A percentile compares a stretch with the other conserved stretches of the same genome.
These are phyloP conservation scores for Beauveria bassiana DNA, from an alignment of 2,329 filamentous ascomycete species.

Conservation along the genomic window DNA sequence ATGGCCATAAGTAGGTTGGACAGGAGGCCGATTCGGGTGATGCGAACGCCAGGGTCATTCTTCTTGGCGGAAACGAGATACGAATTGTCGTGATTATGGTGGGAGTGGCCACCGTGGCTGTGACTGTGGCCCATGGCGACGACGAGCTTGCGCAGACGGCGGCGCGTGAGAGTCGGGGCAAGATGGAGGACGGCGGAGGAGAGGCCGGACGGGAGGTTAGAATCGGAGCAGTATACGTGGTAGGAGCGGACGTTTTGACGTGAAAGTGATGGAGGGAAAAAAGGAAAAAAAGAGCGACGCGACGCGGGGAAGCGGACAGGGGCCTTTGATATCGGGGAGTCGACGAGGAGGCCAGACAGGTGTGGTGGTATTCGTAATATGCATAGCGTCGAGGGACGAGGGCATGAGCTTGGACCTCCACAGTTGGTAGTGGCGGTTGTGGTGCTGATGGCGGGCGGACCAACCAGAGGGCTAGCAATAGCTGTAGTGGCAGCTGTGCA, in stretches of 20 bases:
- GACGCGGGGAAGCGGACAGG: background rate
- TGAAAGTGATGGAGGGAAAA: background rate
- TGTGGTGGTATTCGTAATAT: constrained; percentile 3
- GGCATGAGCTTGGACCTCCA: background rate
- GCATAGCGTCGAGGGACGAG: background rate
- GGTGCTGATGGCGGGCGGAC: background rate
- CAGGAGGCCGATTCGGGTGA: constrained; percentile 53
- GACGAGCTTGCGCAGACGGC: constrained; percentile 9
- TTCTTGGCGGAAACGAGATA: constrained; percentile 86
- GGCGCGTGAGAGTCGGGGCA: constrained; percentile 16
- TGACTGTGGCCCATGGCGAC: constrained; percentile 24
- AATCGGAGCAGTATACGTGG: constrained; percentile 4
- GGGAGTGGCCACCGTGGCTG: constrained; percentile 31
- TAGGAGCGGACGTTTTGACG: background rate
- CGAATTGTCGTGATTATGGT: constrained; percentile 85
- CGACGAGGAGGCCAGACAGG: background rate
- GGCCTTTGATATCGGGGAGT: background rate
- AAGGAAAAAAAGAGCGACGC: background rate
- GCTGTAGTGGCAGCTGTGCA: background rate
- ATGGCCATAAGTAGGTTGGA: constrained; percentile 93
- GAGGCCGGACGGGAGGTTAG: background rate
- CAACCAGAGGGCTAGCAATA: background rate
- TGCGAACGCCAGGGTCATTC: constrained; percentile 58
- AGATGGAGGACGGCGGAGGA: constrained; percentile 14
- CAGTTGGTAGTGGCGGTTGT: background rate